Evolutionary conservation across 345 rosid genomes (phyloP).

Genomic region (Psidium guajava): DNA sequence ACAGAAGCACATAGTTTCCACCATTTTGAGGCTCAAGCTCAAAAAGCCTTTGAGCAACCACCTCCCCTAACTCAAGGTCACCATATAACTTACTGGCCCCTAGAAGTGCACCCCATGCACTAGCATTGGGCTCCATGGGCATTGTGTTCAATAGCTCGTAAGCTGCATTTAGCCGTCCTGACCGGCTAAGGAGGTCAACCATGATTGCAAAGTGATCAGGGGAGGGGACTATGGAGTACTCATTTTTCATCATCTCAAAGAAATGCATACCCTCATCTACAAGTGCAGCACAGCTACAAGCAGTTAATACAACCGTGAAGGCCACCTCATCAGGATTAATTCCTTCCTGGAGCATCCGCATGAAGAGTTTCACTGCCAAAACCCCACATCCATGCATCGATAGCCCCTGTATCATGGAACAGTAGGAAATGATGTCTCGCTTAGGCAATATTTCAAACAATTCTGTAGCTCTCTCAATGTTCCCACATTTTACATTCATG

Average conservation of each 20-base stretch:
- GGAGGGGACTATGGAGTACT: slow-evolving; percentile 36
- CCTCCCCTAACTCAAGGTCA: slow-evolving; percentile 42
- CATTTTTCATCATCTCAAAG: slow-evolving; percentile 38
- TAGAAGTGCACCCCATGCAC: slow-evolving; percentile 71
- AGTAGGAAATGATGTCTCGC: slow-evolving; percentile 39
- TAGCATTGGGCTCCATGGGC: slow-evolving; percentile 45
- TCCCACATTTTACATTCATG: slow-evolving; percentile 79
- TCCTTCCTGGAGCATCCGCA: slow-evolving; percentile 53
- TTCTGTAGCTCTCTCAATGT: slow-evolving; percentile 40
- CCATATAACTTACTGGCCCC: slow-evolving; percentile 48
- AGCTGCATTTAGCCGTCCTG: slow-evolving; percentile 44
- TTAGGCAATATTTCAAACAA: slow-evolving; percentile 45
- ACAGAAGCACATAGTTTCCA: slow-evolving; percentile 56
- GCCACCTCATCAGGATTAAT: slow-evolving; percentile 55
- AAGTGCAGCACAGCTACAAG: slow-evolving; percentile 52
- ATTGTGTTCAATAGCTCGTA: slow-evolving; percentile 37
- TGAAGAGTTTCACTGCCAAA: slow-evolving; percentile 39
- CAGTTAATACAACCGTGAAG: slow-evolving; percentile 51
- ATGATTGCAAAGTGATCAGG: slow-evolving; percentile 57
- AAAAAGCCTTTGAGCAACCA: slow-evolving; percentile 34
- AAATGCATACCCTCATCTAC: slow-evolving; percentile 44
- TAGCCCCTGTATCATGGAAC: slow-evolving; percentile 62
- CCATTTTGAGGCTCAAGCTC: slow-evolving; percentile 55
- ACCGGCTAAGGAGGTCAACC: slow-evolving; percentile 56
- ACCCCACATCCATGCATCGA: slow-evolving; percentile 40